Evolutionary conservation across 2,329 filamentous ascomycete genomes (phyloP).

Genomic region (Trichoderma semiorbis): DNA sequence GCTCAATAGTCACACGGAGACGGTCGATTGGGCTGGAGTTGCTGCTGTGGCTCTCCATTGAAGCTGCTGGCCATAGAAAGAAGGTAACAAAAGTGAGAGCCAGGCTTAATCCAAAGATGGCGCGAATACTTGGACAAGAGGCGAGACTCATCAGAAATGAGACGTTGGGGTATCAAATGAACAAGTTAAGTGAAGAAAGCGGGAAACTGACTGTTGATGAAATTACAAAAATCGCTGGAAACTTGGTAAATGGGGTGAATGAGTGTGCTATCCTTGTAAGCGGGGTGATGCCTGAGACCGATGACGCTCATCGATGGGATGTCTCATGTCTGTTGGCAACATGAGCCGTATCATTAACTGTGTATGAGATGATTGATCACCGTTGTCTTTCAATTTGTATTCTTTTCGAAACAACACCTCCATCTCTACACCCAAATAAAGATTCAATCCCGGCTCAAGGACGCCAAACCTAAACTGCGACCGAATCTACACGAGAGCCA

Average conservation of each 20-base stretch:
- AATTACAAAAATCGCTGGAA: neutral
- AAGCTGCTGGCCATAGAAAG: slow-evolving; percentile 15
- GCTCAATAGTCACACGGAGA: slow-evolving; percentile 35
- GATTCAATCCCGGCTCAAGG: neutral
- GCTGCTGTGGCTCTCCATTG: slow-evolving; percentile 20
- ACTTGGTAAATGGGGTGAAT: neutral
- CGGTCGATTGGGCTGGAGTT: slow-evolving; percentile 21
- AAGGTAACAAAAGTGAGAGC: slow-evolving; percentile 24
- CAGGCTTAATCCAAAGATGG: slow-evolving; percentile 11
- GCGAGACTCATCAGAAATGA: neutral
- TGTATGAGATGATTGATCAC: neutral
- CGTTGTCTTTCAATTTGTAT: neutral
- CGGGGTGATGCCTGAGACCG: neutral
- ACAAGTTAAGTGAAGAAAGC: neutral
- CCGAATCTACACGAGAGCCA: neutral
- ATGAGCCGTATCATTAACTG: neutral
- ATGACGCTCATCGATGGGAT: neutral
- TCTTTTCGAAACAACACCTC: neutral
- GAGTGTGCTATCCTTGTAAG: neutral
- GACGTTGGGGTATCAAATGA: neutral
- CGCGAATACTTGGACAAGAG: neutral
- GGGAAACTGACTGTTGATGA: neutral
- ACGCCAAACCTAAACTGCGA: neutral
- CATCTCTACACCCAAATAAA: neutral
- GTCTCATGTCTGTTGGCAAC: neutral